Conservation (phyloP, 768 basidiomycete genomes). For the Leccinum subtestaceum region DNA sequence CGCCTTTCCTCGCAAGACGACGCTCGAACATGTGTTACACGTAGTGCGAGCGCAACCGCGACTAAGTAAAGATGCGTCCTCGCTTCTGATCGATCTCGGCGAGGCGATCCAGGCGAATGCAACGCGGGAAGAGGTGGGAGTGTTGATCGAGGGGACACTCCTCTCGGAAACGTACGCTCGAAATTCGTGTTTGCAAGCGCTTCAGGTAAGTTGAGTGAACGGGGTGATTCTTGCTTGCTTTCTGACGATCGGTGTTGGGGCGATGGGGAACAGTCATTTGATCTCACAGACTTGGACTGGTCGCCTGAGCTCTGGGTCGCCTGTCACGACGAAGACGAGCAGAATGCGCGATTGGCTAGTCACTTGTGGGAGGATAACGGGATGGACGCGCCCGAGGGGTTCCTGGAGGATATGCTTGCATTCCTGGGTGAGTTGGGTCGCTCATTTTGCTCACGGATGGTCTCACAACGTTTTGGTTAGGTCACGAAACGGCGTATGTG, state of each 20-base stretch:
- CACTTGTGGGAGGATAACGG: conserved; percentile 96
- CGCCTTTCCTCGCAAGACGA: conserved; percentile 70
- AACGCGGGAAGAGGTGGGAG: conserved; percentile 56
- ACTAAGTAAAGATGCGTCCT: conserved; percentile 79
- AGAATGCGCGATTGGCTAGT: conserved; percentile 77
- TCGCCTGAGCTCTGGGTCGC: conserved; percentile 85
- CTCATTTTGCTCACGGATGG: not conserved
- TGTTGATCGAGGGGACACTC: conserved; percentile 71
- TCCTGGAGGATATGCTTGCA: conserved; percentile 49
- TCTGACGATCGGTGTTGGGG: too few species aligned
- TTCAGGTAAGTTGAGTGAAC: conserved; percentile 61
- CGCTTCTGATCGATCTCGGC: conserved; percentile 75
- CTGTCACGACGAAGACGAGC: conserved; percentile 85
- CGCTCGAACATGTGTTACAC: conserved; percentile 67
- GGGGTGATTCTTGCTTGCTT: not conserved
- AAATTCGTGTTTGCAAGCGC: conserved; percentile 83
- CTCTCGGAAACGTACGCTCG: conserved; percentile 86
- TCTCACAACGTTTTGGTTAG: conserved; percentile 35
- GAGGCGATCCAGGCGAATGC: conserved; percentile 72
- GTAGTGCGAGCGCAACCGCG: conserved; percentile 76
- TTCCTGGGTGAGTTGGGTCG: conserved; percentile 61
- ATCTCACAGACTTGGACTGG: conserved; percentile 93
- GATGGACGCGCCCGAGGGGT: conserved; percentile 74
- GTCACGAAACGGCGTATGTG: conserved; percentile 78
- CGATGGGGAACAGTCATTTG: conserved; percentile 66